A percentile compares a stretch with the other conserved stretches of the same genome.
phyloP scores from a whole-genome alignment of 176 grass and related monocot genomes.

The Paspalum notatum region DNA sequence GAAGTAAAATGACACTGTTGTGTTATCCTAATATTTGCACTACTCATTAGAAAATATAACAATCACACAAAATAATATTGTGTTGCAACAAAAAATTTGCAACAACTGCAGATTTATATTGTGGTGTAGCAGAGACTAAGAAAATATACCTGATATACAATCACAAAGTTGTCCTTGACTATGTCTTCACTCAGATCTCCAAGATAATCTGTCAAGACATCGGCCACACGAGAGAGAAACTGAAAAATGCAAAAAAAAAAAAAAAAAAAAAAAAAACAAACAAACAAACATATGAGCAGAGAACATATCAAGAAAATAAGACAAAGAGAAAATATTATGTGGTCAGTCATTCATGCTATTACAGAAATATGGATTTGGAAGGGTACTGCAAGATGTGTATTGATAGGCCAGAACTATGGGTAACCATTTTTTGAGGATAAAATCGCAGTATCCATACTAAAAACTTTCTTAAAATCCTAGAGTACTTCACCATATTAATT shows the following conservation, averaged over 20 bases:
- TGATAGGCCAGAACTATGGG: neutral
- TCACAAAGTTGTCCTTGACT: constrained; percentile 94
- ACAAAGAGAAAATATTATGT: neutral
- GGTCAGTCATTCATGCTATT: neutral
- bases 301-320: neutral
- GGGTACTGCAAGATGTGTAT: neutral
- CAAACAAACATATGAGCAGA: constrained; percentile 22
- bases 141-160: constrained; percentile 84
- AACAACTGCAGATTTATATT: neutral
- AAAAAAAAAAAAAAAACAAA: neutral
- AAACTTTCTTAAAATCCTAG: neutral
- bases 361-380: constrained; percentile 10
- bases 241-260: constrained; percentile 21
- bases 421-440: neutral
- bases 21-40: constrained; percentile 2
- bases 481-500: neutral
- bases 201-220: constrained; percentile 86
- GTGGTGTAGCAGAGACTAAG: neutral
- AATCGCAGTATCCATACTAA: neutral
- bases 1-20: constrained; percentile 7
- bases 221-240: constrained; percentile 83
- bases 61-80: neutral
- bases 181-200: constrained; percentile 86
- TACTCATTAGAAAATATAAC: neutral
- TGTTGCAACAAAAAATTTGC: neutral